Evolutionary conservation across 2,329 filamentous ascomycete species (phyloP).

Genomic region (Monosporascus sp.): DNA sequence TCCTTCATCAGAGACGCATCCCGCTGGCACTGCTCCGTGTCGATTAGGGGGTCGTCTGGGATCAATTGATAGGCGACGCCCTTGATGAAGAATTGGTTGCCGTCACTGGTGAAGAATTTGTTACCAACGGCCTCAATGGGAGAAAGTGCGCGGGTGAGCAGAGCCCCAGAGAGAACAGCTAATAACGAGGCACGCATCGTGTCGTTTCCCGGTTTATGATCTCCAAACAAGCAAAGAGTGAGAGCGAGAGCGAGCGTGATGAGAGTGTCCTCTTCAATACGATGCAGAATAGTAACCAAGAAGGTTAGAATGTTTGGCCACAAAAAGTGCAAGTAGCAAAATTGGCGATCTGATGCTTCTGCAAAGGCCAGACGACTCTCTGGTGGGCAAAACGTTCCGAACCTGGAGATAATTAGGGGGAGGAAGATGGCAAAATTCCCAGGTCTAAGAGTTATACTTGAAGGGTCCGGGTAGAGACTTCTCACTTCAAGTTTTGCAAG

Average conservation of each 20-base stretch:
- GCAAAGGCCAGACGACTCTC: background rate
- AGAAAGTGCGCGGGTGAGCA: conserved; percentile 35
- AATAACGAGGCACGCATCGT: conserved; percentile 34
- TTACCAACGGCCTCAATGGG: conserved; percentile 57
- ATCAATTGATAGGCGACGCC: conserved; percentile 67
- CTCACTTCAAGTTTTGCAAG: background rate
- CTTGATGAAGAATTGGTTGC: conserved; percentile 79
- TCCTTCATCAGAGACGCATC: conserved; percentile 75
- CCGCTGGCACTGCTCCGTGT: conserved; percentile 68
- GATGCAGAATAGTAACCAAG: background rate
- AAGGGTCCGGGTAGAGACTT: too few species aligned
- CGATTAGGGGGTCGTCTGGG: conserved; percentile 66
- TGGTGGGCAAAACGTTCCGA: background rate
- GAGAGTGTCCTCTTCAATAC: background rate
- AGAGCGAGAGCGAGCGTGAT: background rate
- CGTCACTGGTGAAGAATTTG: conserved; percentile 81
- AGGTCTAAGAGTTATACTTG: background rate
- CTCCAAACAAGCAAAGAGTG: background rate
- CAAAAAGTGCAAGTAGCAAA: background rate
- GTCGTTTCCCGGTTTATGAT: conserved; percentile 2
- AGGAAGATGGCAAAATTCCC: background rate
- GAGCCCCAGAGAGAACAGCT: conserved; percentile 28
- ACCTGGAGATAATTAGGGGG: background rate
- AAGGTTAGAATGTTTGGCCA: background rate
- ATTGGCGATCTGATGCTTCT: background rate